Percentiles rank a stretch among this genome's conserved stretches.
These are phyloP conservation scores for Tuber umbilicatum DNA, from an alignment of 495 filamentous ascomycete species.

Conservation along the genomic window DNA sequence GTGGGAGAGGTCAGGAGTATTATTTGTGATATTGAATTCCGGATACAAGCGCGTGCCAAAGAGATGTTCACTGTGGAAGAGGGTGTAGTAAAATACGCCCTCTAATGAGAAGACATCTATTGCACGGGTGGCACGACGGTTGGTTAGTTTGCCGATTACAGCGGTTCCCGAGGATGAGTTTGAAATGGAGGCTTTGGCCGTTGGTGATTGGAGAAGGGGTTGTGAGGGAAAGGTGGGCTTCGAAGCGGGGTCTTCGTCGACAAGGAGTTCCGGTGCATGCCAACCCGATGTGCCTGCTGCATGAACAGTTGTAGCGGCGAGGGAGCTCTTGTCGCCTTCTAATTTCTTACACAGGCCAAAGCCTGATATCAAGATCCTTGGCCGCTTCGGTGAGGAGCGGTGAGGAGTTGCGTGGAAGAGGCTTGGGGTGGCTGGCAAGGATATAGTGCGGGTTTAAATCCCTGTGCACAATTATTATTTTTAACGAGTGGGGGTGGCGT, in stretches of 20 bases:
- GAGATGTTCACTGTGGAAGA: conserved; percentile 84
- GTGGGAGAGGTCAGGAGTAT: conserved; percentile 58
- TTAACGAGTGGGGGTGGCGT: conserved; percentile 77
- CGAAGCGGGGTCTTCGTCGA: conserved; percentile 59
- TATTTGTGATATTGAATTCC: conserved; percentile 92
- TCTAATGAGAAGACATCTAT: conserved; percentile 97
- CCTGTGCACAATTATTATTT: conserved; percentile 94
- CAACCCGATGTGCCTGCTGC: conserved; percentile 75
- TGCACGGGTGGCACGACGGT: conserved; percentile 79
- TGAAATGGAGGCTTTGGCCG: conserved; percentile 44
- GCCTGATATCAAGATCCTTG: conserved; percentile 86
- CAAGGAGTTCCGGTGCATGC: conserved; percentile 88
- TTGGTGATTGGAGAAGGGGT: conserved; percentile 39
- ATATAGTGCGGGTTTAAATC: conserved; percentile 98
- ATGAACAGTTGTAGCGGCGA: conserved; percentile 85
- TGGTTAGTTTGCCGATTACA: conserved; percentile 57
- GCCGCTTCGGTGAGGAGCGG: conserved; percentile 54
- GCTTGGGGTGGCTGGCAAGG: conserved; percentile 58
- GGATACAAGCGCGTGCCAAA: conserved; percentile 93
- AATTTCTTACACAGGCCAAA: conserved; percentile 97
- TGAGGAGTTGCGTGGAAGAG: conserved; percentile 42
- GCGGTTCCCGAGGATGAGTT: conserved; percentile 53
- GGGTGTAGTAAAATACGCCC: conserved; percentile 92
- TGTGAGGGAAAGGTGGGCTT: conserved; percentile 35
- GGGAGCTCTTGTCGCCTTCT: conserved; percentile 90